A percentile compares a stretch with the other conserved stretches of the same genome.
Conservation (phyloP, 2,329 filamentous ascomycete species). For the Verruconis gallopava region DNA sequence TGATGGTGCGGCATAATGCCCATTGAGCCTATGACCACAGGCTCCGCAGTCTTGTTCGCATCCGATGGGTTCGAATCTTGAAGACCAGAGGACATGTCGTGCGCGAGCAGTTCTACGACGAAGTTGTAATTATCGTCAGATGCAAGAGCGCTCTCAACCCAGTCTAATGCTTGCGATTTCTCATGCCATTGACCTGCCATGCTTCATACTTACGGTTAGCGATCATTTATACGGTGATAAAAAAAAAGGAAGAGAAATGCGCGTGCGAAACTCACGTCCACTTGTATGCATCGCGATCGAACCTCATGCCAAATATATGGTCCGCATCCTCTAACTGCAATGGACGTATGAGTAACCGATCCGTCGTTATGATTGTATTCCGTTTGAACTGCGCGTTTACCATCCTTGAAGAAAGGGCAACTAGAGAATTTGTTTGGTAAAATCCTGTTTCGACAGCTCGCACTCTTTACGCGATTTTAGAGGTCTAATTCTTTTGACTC, state of each 20-base stretch:
- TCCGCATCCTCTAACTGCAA: background rate
- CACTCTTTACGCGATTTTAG: too few species aligned
- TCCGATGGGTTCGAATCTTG: too few species aligned
- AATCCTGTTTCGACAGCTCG: too few species aligned
- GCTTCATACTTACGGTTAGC: background rate
- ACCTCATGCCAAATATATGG: background rate
- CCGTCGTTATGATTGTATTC: background rate
- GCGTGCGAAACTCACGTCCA: conserved; percentile 5
- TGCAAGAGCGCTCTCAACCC: conserved; percentile 27
- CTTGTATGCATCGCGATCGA: background rate
- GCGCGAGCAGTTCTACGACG: conserved; percentile 36
- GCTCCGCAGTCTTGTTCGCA: background rate
- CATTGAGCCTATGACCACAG: conserved; percentile 31
- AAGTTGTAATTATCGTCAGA: conserved; percentile 40
- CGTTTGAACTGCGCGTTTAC: background rate
- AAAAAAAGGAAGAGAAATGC: background rate
- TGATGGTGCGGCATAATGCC: conserved; percentile 35
- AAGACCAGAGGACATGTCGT: background rate
- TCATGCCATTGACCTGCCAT: conserved; percentile 1
- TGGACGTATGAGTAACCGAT: background rate
- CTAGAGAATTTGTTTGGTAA: too few species aligned
- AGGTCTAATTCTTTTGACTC: too few species aligned
- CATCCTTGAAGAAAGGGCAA: too few species aligned
- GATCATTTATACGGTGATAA: too few species aligned
- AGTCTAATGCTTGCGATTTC: conserved; percentile 11